These are phyloP conservation scores for Geotrichum fermentans DNA, from an alignment of 1,139 yeast species.

Conservation along the genomic window DNA sequence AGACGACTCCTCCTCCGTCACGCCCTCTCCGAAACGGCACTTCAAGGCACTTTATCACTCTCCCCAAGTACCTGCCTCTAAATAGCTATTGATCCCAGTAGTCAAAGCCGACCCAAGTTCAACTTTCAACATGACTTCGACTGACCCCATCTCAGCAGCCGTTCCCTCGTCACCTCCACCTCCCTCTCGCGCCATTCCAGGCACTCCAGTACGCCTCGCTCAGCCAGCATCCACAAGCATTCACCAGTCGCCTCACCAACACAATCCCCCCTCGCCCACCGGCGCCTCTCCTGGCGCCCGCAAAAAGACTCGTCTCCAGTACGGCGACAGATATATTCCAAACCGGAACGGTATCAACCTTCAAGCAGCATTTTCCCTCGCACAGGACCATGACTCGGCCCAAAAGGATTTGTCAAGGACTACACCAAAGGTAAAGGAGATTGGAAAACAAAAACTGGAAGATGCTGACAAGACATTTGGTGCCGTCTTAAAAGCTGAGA, in stretches of 20 bases:
- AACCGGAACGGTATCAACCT: slow-evolving; percentile 78
- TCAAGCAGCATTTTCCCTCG: slow-evolving; percentile 77
- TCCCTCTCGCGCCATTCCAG: neutral
- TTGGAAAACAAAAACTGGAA: slow-evolving; percentile 63
- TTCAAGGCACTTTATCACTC: too few relatives aligned
- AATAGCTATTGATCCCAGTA: too few relatives aligned
- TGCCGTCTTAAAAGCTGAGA: slow-evolving; percentile 78
- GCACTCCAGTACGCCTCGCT: neutral
- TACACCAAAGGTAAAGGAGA: slow-evolving; percentile 39
- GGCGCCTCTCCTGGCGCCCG: neutral
- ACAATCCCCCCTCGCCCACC: neutral
- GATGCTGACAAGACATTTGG: slow-evolving; percentile 87
- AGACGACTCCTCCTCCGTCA: neutral
- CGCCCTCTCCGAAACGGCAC: too few relatives aligned
- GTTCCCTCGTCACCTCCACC: neutral
- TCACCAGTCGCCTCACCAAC: neutral
- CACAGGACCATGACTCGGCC: slow-evolving; percentile 42
- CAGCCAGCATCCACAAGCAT: neutral
- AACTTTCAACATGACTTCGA: too few relatives aligned
- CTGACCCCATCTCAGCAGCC: too few relatives aligned
- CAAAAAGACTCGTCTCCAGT: slow-evolving; percentile 20
- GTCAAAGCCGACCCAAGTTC: too few relatives aligned
- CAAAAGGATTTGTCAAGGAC: slow-evolving; percentile 23
- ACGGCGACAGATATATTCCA: slow-evolving; percentile 81
- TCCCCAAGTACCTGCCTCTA: too few relatives aligned